Base-by-base conservation (phyloP, 257 asterid genomes). In the Perilla frutescens region DNA sequence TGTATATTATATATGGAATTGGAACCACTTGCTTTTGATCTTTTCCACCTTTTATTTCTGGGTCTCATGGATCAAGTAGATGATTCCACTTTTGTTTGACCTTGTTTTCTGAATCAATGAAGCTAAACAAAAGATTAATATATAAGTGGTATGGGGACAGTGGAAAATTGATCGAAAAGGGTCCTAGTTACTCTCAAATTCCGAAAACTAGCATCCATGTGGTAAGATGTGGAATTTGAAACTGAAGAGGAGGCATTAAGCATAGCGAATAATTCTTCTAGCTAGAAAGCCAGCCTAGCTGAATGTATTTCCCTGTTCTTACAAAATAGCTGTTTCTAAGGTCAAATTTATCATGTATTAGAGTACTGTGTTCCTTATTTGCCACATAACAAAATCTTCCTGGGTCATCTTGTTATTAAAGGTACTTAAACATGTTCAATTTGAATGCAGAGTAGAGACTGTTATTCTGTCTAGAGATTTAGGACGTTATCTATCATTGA, bases 91-190 rank as follows among this genome's bases (percentile, higher is more conserved):
- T 53, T 32, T 26, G 41, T 8, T 9, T 3, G 44, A 50, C 57
- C 76, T 44, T 53, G 51, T 36, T 73, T 73, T 8, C 57, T 8
- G 51, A 62, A 58, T 62, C 49, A 54, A 47, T 29, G 29, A 47
- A 45, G 29, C 60, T 36, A 49, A 58, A 39, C 12, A 39, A 67
- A 49, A 44, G 36, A 32, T 68, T 29, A 36, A 68, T 67, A 8
- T 37, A 15, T 60, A 51, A 15, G 39, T 14, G 8, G 74, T 34
- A 14, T 41, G 39, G 37, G n/a, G 9, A 56, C 44, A 20, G 8
- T 39, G 50, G 31, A 31, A 66, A 66, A 59, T 60, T 47, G 47
- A 75, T 70, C 43, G 66, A 53, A 51, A 62, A 70, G 13, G 65
- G 70, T 63, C 41, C 34, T 37, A 31, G 54, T 64, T 64, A 36